Conservation (phyloP, 805 yeast species). For the Candida parachauliodes region DNA sequence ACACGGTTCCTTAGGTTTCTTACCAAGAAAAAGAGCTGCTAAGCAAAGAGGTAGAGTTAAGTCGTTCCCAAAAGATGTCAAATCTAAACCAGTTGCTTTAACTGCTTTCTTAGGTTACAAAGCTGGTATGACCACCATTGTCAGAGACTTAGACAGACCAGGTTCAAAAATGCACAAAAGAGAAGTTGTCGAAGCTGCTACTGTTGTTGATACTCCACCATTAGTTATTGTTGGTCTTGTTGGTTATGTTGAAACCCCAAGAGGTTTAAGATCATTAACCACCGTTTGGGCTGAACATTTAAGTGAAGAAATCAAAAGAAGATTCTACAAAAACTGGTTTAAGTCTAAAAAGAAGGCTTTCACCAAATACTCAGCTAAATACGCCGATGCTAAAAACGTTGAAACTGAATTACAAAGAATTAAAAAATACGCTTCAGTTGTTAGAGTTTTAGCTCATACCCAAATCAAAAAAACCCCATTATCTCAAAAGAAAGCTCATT, state of each 20-base stretch:
- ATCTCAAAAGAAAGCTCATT: slow-evolving; percentile 98
- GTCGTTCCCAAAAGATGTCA: slow-evolving; percentile 99
- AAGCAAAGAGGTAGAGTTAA: slow-evolving; percentile 97
- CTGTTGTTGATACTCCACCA: slow-evolving; percentile 99
- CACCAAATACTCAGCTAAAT: slow-evolving; percentile 99
- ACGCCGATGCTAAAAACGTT: slow-evolving; percentile 86
- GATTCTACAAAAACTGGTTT: slow-evolving; percentile 99
- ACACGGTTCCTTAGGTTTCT: slow-evolving; percentile 99
- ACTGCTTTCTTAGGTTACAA: slow-evolving; percentile 99
- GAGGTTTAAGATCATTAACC: slow-evolving; percentile 99
- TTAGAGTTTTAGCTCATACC: slow-evolving; percentile 99
- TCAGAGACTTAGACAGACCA: slow-evolving; percentile 99
- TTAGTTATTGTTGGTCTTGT: slow-evolving; percentile 99
- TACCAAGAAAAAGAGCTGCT: slow-evolving; percentile 99
- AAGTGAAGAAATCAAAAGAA: slow-evolving; percentile 98
- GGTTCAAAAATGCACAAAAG: slow-evolving; percentile 99
- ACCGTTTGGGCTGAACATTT: slow-evolving; percentile 99
- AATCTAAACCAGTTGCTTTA: slow-evolving; percentile 95
- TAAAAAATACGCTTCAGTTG: slow-evolving; percentile 96
- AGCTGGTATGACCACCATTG: slow-evolving; percentile 99
- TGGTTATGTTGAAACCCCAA: slow-evolving; percentile 99
- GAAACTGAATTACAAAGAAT: slow-evolving; percentile 98
- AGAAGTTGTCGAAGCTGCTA: slow-evolving; percentile 99
- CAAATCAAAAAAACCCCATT: slow-evolving; percentile 99
- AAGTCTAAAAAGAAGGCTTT: slow-evolving; percentile 99